Evolutionary conservation across 2,329 filamentous ascomycete genomes (phyloP).

Genomic region (Xylariomycetidae sp.): DNA sequence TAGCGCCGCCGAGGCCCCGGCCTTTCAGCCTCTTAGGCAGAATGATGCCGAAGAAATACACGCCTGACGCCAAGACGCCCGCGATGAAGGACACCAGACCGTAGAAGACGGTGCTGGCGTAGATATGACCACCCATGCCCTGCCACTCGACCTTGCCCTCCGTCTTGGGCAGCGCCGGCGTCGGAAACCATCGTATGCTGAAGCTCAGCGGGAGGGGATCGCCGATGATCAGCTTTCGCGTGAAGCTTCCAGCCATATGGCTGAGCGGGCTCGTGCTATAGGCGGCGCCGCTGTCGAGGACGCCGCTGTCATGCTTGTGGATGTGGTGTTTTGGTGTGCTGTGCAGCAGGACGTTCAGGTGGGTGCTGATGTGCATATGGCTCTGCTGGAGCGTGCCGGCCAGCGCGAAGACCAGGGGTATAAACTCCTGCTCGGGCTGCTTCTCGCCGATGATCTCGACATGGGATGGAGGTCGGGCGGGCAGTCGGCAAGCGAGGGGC

Average conservation of each 20-base stretch:
- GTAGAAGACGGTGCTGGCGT: conserved; percentile 61
- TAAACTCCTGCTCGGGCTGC: conserved; percentile 55
- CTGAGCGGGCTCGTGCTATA: conserved; percentile 76
- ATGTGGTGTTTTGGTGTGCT: conserved; percentile 58
- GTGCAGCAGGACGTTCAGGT: conserved; percentile 85
- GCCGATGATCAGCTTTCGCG: conserved; percentile 74
- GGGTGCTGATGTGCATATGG: conserved; percentile 86
- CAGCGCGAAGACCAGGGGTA: conserved; percentile 82
- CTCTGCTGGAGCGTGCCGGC: conserved; percentile 83
- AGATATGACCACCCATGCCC: conserved; percentile 60
- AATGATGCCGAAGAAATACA: conserved; percentile 58
- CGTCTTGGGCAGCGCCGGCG: conserved; percentile 63
- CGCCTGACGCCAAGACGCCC: conserved; percentile 47
- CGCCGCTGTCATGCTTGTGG: conserved; percentile 65
- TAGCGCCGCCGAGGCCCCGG: conserved; percentile 50
- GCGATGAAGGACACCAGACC: conserved; percentile 54
- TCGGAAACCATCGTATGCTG: conserved; percentile 82
- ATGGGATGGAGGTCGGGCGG: conserved; percentile 63
- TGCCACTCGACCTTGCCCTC: conserved; percentile 62
- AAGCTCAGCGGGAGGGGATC: conserved; percentile 77
- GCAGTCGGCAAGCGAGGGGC: conserved; percentile 84
- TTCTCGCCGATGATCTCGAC: conserved; percentile 51
- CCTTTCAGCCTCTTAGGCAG: conserved; percentile 50
- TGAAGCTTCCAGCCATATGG: conserved; percentile 48
- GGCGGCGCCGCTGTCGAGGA: conserved; percentile 80